Conservation (phyloP, 257 asterid genomes). For the Lantana camara region DNA sequence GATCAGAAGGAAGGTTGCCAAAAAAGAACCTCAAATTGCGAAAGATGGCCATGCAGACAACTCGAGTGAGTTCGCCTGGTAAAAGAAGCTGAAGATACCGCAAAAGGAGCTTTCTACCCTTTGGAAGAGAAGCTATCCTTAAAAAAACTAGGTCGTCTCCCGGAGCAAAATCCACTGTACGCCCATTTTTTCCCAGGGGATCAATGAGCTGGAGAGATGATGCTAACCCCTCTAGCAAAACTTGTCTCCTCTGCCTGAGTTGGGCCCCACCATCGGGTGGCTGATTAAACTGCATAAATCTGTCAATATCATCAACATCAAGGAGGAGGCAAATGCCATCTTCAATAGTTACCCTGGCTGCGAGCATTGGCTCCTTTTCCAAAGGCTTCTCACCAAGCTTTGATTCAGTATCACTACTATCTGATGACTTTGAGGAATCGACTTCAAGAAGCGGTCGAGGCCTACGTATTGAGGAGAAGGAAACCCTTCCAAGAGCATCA, state of each 20-base stretch:
- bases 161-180: conserved; percentile 48
- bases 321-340: conserved; percentile 84
- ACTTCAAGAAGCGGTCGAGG: conserved; percentile 96
- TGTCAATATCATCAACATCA: conserved; percentile 91
- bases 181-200: conserved; percentile 61
- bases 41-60: conserved; percentile 78
- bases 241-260: conserved; percentile 64
- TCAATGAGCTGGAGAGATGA: conserved; percentile 78
- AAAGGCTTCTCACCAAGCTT: conserved; percentile 73
- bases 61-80: conserved; percentile 67
- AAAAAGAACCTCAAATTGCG: conserved; percentile 81
- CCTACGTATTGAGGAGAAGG: conserved; percentile 88
- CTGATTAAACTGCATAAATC: conserved; percentile 74
- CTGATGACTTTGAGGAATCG: conserved; percentile 64
- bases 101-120: conserved; percentile 65
- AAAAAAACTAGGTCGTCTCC: conserved; percentile 63
- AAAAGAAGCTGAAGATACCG: conserved; percentile 56
- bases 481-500: conserved; percentile 93
- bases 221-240: conserved; percentile 67
- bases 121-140: conserved; percentile 65
- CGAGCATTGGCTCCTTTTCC: conserved; percentile 98
- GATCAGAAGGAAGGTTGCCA: conserved; percentile 50
- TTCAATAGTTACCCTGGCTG: conserved; percentile 90
- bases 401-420: conserved; percentile 45
- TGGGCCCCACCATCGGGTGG: conserved; percentile 65